These are phyloP conservation scores for Urostyla sp. DNA, from an alignment of 73 alveolate species.

Conservation along the genomic window DNA sequence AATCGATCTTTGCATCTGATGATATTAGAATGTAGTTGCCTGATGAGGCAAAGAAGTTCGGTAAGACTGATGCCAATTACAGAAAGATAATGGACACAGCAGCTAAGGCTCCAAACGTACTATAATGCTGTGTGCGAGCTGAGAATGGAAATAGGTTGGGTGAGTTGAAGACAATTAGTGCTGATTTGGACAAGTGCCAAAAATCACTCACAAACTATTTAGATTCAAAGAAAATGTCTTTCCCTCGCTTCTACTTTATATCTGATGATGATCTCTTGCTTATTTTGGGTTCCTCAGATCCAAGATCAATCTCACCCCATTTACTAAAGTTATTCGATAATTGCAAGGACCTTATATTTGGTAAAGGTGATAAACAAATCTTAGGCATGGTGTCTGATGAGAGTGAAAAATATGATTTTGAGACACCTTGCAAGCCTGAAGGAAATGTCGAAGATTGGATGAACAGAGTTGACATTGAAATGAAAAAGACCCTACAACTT, in stretches of 20 bases:
- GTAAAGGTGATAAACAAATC: slow-evolving; percentile 90
- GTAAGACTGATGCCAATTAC: slow-evolving; percentile 90
- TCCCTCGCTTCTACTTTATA: slow-evolving; percentile 98
- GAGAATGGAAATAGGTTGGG: slow-evolving; percentile 82
- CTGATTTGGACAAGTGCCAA: slow-evolving; percentile 84
- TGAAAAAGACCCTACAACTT: slow-evolving; percentile 92
- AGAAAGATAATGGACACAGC: slow-evolving; percentile 95
- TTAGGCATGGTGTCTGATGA: slow-evolving; percentile 99
- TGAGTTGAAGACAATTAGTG: slow-evolving; percentile 79
- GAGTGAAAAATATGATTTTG: slow-evolving; percentile 96
- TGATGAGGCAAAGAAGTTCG: slow-evolving; percentile 99
- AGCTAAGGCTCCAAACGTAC: slow-evolving; percentile 94
- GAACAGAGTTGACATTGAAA: slow-evolving; percentile 98
- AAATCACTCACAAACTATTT: slow-evolving; percentile 93
- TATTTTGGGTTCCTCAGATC: slow-evolving; percentile 98
- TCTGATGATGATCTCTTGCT: slow-evolving; percentile 98
- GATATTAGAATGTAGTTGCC: slow-evolving; percentile 99
- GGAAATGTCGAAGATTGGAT: slow-evolving; percentile 97
- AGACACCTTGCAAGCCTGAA: slow-evolving; percentile 96
- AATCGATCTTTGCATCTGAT: slow-evolving; percentile 99
- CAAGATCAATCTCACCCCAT: slow-evolving; percentile 95
- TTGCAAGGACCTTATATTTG: slow-evolving; percentile 94
- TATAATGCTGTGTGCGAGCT: slow-evolving; percentile 89
- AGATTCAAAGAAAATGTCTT: slow-evolving; percentile 98
- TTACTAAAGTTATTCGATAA: slow-evolving; percentile 98